Percentiles rank a stretch among this genome's conserved stretches.
These are phyloP conservation scores for Candida quercuum DNA, from an alignment of 805 yeast genomes.

Conservation along the genomic window DNA sequence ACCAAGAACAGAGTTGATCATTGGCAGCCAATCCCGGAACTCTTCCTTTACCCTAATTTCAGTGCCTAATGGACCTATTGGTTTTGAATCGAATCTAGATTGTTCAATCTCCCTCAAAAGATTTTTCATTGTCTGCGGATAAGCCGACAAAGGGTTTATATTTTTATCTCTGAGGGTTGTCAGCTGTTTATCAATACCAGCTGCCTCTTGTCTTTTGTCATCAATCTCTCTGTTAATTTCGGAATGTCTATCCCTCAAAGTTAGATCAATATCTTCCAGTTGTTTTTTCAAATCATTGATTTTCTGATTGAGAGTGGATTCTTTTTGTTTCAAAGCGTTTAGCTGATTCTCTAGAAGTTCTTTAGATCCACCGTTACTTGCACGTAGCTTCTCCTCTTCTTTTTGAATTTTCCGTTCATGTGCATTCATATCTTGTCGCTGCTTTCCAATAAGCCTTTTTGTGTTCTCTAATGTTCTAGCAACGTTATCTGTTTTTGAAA, in stretches of 20 bases:
- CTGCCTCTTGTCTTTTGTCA: slow-evolving; percentile 8
- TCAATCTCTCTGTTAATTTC: slow-evolving; percentile 4
- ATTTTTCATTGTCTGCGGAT: background rate
- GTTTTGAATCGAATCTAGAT: slow-evolving; percentile 39
- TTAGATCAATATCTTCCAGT: slow-evolving; percentile 1
- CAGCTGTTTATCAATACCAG: slow-evolving; percentile 1
- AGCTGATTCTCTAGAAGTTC: slow-evolving; percentile 14
- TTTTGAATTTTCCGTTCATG: slow-evolving; percentile 12
- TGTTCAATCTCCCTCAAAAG: slow-evolving; percentile 17
- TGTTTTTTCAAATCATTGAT: slow-evolving; percentile 1
- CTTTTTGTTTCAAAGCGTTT: background rate
- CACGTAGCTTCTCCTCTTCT: slow-evolving; percentile 25
- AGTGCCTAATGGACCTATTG: slow-evolving; percentile 80
- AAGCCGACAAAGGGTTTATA: slow-evolving; percentile 11
- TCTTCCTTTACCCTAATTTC: slow-evolving; percentile 51
- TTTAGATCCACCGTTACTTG: slow-evolving; percentile 22
- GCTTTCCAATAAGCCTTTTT: slow-evolving; percentile 9
- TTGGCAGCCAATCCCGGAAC: slow-evolving; percentile 49
- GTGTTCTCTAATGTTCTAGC: slow-evolving; percentile 17
- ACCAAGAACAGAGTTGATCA: slow-evolving; percentile 53
- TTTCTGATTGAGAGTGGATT: background rate
- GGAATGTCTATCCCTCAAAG: slow-evolving; percentile 4
- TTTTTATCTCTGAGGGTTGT: background rate
- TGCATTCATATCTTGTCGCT: slow-evolving; percentile 16
- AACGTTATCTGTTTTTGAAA: too few species aligned